Conservation (phyloP, 495 filamentous ascomycete species). For the Lophiotrema nucula region DNA sequence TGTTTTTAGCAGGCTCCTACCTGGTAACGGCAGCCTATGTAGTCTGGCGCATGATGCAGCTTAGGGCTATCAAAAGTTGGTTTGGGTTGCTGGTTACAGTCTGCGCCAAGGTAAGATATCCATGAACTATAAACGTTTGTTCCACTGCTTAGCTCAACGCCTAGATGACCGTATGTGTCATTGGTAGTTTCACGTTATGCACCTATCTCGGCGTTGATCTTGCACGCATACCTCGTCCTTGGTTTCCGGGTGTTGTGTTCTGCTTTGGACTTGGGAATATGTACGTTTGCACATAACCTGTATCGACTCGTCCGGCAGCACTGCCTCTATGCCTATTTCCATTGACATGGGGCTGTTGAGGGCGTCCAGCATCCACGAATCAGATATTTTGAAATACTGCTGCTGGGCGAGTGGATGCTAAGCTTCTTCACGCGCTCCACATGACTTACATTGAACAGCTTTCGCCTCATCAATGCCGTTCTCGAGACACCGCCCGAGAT, state of each 20-base stretch:
- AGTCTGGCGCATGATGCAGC: slow-evolving; percentile 54
- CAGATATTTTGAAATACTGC: no score
- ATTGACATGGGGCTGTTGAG: no score
- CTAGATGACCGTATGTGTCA: slow-evolving; percentile 64
- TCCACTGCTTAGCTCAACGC: not conserved
- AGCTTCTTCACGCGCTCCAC: no score
- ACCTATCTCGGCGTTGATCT: slow-evolving; percentile 44
- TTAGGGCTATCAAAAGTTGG: slow-evolving; percentile 66
- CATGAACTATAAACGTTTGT: not conserved
- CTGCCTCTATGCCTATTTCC: not conserved
- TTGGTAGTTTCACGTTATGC: slow-evolving; percentile 44
- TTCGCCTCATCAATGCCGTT: slow-evolving; percentile 69
- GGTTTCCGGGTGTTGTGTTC: slow-evolving; percentile 69
- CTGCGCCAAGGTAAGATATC: slow-evolving; percentile 48
- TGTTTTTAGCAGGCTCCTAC: slow-evolving; percentile 61
- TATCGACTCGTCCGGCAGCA: not conserved
- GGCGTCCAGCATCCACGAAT: no score
- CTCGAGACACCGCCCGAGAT: slow-evolving; percentile 62
- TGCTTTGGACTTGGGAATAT: slow-evolving; percentile 71
- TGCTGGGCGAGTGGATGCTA: no score
- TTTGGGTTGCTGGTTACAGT: slow-evolving; percentile 66
- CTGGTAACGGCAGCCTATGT: slow-evolving; percentile 57
- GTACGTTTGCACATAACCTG: no score
- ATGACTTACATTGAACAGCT: slow-evolving; percentile 30
- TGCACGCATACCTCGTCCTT: slow-evolving; percentile 44